Base-by-base conservation (phyloP, 2,329 filamentous ascomycete genomes). In the Nemania diffusa region DNA sequence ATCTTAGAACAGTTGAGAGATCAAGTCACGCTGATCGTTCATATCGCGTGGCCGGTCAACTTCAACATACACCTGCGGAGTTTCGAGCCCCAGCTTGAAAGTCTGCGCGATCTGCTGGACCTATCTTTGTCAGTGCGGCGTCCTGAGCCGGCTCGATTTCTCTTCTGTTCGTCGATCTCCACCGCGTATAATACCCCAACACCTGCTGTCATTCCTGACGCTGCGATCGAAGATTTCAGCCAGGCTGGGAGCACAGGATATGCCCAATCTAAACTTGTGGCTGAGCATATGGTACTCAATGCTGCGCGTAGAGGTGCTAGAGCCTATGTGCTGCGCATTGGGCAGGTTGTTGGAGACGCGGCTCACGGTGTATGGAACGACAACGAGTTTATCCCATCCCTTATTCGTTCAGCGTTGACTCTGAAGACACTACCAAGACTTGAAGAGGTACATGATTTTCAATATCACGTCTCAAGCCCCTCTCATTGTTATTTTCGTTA, bases 211-310 rank as follows among this genome's bases (percentile, higher is more conserved):
- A 53, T 53, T 11, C 4, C 22, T 1, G 29, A 34, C 5, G 29
- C 27, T 1, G 27, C 51, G 3, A 53, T 53, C 22, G n/a, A n/a
- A 8, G 17, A 24, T n/a, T 53, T 37, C 4, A 53, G 9, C 8
- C 29, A 37, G 5, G 29, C 29, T 15, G 22, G 17, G 1, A 29
- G 27, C 13, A 34, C 20, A n/a, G 51, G 51, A 11, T 53, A 53
- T 37, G 51, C 51, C 13, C 51, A 53, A 13, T 53, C 51, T 8
- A 53, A 53, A 24, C 13, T 53, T n/a, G 51, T 53, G 1, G 51
- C 17, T 22, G 51, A 53, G 29, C 17, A 37, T n/a, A 53, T 53
- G 27, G 22, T 53, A 22, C n/a, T 37, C 17, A 34, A 37, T 22
- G 27, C n/a, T 9, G 27, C 51, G 7, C 51, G 51, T 11, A 20